These are phyloP conservation scores for Taxawa tesnikishii DNA, from an alignment of 2,329 filamentous ascomycete species.

Conservation along the genomic window DNA sequence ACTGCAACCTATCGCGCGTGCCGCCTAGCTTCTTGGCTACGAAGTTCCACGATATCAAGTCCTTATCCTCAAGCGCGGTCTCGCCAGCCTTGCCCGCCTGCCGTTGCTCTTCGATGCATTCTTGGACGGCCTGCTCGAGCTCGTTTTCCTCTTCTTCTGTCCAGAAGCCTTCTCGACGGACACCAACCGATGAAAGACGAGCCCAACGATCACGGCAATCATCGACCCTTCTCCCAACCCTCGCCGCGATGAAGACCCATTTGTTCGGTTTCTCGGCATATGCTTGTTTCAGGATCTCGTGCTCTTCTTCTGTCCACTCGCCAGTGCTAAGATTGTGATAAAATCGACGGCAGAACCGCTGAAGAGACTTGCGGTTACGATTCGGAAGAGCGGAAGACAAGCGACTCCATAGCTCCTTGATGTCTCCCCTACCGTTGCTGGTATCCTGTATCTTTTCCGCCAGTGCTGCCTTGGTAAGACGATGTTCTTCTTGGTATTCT, in stretches of 20 bases:
- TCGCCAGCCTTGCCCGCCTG: slow-evolving; percentile 43
- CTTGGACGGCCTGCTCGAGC: slow-evolving; percentile 40
- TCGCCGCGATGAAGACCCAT: slow-evolving; percentile 50
- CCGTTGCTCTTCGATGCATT: slow-evolving; percentile 39
- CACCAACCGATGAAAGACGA: slow-evolving; percentile 51
- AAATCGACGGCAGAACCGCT: slow-evolving; percentile 41
- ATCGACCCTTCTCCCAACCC: slow-evolving; percentile 51
- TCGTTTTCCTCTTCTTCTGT: slow-evolving; percentile 44
- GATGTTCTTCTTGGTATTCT: background rate
- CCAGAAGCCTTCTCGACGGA: slow-evolving; percentile 46
- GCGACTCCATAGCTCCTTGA: background rate
- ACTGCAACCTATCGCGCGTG: slow-evolving; percentile 54
- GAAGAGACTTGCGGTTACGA: slow-evolving; percentile 15
- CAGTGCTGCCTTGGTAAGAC: slow-evolving; percentile 1
- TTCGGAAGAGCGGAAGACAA: slow-evolving; percentile 2
- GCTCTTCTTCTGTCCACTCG: slow-evolving; percentile 47
- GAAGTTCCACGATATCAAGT: slow-evolving; percentile 49
- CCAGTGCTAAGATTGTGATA: slow-evolving; percentile 54
- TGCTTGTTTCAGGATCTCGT: slow-evolving; percentile 38
- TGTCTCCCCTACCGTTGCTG: background rate
- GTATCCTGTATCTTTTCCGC: slow-evolving; percentile 5
- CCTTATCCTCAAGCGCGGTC: slow-evolving; percentile 17
- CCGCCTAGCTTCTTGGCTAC: slow-evolving; percentile 51
- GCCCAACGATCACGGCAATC: slow-evolving; percentile 60
- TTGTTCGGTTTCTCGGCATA: slow-evolving; percentile 38